phyloP scores from a whole-genome alignment of 2,329 filamentous ascomycete species.

The Calonectria hongkongensis region DNA sequence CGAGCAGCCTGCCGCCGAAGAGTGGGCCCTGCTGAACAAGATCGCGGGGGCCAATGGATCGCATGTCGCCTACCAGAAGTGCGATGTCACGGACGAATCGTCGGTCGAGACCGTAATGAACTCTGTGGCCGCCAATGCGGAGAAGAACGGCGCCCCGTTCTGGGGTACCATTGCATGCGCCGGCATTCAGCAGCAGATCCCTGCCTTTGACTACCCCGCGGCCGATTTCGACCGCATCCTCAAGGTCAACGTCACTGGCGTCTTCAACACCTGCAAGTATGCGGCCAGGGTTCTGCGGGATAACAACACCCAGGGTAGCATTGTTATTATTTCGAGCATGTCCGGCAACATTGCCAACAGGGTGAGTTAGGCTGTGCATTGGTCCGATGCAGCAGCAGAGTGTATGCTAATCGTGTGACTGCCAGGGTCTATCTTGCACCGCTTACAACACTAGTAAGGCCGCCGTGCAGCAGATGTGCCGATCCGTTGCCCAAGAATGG shows the following conservation, averaged over 20 bases:
- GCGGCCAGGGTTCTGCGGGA: constrained; percentile 75
- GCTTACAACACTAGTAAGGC: constrained; percentile 79
- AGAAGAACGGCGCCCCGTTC: constrained; percentile 57
- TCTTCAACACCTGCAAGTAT: constrained; percentile 81
- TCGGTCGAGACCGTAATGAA: constrained; percentile 60
- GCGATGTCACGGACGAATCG: constrained; percentile 68
- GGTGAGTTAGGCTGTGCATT: constrained; percentile 59
- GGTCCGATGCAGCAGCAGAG: neutral
- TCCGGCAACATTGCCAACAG: constrained; percentile 69
- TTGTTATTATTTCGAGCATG: constrained; percentile 71
- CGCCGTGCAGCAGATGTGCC: constrained; percentile 75
- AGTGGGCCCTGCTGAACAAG: constrained; percentile 66
- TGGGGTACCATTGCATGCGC: constrained; percentile 67
- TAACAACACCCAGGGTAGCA: constrained; percentile 64
- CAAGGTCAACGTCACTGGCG: constrained; percentile 82
- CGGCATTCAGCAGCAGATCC: constrained; percentile 68
- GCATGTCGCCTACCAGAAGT: constrained; percentile 63
- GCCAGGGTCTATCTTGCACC: constrained; percentile 75
- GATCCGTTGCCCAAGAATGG: constrained; percentile 78
- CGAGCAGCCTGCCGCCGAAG: constrained; percentile 57
- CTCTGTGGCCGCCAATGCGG: constrained; percentile 60
- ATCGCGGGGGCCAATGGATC: constrained; percentile 60
- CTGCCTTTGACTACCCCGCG: constrained; percentile 67
- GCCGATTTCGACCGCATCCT: constrained; percentile 81
- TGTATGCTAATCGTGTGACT: neutral